These are phyloP conservation scores for Lodderomyces margitis DNA, from an alignment of 1,139 yeast species.

Conservation along the genomic window DNA sequence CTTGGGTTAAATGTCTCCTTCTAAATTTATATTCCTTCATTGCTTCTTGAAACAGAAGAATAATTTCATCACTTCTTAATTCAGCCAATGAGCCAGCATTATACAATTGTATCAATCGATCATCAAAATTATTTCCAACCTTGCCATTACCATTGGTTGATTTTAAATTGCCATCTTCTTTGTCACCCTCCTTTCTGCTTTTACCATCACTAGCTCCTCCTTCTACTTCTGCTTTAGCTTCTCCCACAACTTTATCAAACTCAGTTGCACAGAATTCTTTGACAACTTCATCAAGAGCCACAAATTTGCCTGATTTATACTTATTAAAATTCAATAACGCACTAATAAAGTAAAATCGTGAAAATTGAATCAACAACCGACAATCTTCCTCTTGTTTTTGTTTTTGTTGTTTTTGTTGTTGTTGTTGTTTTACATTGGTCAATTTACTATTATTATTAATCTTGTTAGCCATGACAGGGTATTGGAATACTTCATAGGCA, in stretches of 20 bases:
- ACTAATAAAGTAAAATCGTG: constrained; percentile 2
- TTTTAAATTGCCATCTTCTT: not conserved
- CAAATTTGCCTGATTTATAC: not conserved
- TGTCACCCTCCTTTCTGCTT: not conserved
- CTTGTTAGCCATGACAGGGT: constrained; percentile 4
- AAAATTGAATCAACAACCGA: not conserved
- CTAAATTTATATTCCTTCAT: constrained; percentile 2
- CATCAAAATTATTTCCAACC: too few relatives aligned
- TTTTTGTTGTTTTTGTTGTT: too few relatives aligned
- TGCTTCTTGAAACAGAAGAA: constrained; percentile 1
- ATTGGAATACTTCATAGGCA: constrained; percentile 9
- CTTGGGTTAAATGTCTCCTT: not conserved
- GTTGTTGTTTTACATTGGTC: not conserved
- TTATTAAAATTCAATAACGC: not conserved
- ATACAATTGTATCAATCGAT: not conserved
- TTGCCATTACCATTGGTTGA: too few relatives aligned
- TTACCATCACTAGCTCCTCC: not conserved
- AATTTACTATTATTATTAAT: not conserved
- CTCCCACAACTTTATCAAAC: not conserved
- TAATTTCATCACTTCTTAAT: constrained; percentile 1
- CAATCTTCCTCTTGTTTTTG: not conserved
- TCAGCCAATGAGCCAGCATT: constrained; percentile 3
- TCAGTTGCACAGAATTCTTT: constrained; percentile 1
- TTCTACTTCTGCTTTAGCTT: not conserved
- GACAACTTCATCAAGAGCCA: constrained; percentile 1